Base-by-base conservation (phyloP, 768 basidiomycete species). In the Porphyrellus cyaneotinctus region DNA sequence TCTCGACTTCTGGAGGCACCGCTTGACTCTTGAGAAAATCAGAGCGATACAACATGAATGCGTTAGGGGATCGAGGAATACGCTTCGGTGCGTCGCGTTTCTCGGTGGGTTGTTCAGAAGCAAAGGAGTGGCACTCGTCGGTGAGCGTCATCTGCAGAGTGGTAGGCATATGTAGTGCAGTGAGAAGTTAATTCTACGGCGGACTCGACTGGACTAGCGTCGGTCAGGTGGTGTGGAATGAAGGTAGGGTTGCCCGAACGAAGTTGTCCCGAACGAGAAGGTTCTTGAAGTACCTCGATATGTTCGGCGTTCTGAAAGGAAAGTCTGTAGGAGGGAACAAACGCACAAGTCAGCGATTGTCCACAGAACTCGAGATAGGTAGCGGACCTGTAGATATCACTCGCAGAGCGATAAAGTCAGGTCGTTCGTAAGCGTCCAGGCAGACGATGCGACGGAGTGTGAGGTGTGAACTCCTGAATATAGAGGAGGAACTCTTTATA, bases 1-100 rank as follows among this genome's bases (percentile, higher is more conserved):
- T 73, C 64, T 80, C 78, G 33, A 77, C 68, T 22, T 73, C 67
- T 15, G 69, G 62, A 3, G 77, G 75, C 39, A 80, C 72, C 12
- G 69, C 53, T 18, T 69, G 69, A 3, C 66, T 70, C 57, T 75
- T 74, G 12, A 82, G 70, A 23, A 80, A 72, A 54, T 79, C 73
- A 22, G 78, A 78, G 38, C 82, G 73, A 66, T 76, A 83, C 44
- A 83, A 67, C 57, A 83, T 78, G 65, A 83, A 83, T 14, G 82
- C 79, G 60, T 83, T 82, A 14, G 78, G 64, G 0, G 82, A 77
- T 8, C 81, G 74, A 30, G 76, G 75, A 18, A 77, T 72, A 42
- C 74, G 73, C 37, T 64, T 58, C 15, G 47, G 20, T 22, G 57
- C 43, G n/a, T 51, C 38, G 15, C 14, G 47, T 23, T 38, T 56